phyloP scores from a whole-genome alignment of 257 asterid species.

The Jacaranda mimosifolia region DNA sequence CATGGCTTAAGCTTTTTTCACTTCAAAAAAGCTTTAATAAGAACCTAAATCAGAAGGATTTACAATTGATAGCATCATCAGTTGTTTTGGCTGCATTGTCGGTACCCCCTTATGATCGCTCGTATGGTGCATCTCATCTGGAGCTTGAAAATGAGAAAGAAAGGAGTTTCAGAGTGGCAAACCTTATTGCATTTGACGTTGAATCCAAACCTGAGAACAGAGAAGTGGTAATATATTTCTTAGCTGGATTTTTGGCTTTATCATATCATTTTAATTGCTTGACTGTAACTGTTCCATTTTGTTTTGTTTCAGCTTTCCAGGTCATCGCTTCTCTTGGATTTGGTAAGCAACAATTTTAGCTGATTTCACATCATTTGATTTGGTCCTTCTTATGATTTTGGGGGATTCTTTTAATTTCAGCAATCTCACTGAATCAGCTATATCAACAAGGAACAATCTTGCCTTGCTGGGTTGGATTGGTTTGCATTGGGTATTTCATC shows the following conservation, averaged over 20 bases:
- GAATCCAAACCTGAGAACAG: conserved; percentile 72
- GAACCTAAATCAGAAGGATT: conserved; percentile 88
- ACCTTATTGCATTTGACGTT: conserved; percentile 76
- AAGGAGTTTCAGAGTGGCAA: conserved; percentile 65
- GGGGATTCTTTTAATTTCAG: background rate
- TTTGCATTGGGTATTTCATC: background rate
- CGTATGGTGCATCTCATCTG: conserved; percentile 74
- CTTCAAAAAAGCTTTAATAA: conserved; percentile 86
- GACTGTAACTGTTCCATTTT: conserved; percentile 29
- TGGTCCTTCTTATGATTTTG: conserved; percentile 19
- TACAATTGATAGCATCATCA: conserved; percentile 83
- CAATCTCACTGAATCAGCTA: background rate
- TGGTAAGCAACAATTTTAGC: conserved; percentile 60
- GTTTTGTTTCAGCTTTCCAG: conserved; percentile 81
- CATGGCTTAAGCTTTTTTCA: conserved; percentile 94
- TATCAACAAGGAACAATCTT: background rate
- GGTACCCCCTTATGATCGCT: conserved; percentile 78
- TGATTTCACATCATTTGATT: conserved; percentile 1
- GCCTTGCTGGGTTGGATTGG: conserved; percentile 6
- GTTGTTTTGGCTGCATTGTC: conserved; percentile 94
- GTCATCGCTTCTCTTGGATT: conserved; percentile 69
- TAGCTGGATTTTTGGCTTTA: conserved; percentile 30
- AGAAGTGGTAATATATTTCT: conserved; percentile 59
- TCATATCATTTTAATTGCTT: background rate
- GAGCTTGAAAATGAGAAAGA: conserved; percentile 92